A percentile compares a stretch with the other conserved stretches of the same genome.
These are phyloP conservation scores for Fusarium protoensiforme DNA, from an alignment of 2,329 filamentous ascomycete species.

Conservation along the genomic window DNA sequence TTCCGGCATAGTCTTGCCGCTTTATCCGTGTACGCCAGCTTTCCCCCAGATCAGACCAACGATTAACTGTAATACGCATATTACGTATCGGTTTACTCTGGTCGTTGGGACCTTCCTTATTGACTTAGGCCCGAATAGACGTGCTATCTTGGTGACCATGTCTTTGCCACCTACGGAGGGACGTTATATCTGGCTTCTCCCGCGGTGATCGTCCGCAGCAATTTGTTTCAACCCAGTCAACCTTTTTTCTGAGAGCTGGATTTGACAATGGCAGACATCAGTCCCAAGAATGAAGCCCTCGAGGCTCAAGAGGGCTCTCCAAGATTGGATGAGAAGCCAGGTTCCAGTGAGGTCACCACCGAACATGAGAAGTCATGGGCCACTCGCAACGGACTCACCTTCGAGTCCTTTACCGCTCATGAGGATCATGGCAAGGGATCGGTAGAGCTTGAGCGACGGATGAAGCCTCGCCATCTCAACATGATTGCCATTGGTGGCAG, in stretches of 20 bases:
- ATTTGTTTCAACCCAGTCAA: background rate
- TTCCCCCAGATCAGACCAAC: constrained; percentile 6
- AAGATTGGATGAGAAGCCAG: constrained; percentile 33
- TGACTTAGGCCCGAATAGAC: constrained; percentile 16
- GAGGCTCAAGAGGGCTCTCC: constrained; percentile 21
- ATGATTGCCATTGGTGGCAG: constrained; percentile 45
- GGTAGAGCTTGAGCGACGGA: constrained; percentile 38
- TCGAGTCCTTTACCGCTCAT: constrained; percentile 35
- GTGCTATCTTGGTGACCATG: background rate
- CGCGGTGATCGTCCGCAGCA: background rate
- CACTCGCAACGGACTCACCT: constrained; percentile 41
- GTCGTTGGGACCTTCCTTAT: constrained; percentile 26
- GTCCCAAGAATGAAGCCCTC: constrained; percentile 26
- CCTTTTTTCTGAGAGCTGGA: background rate
- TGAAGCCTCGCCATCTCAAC: constrained; percentile 44
- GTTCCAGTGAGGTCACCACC: constrained; percentile 8
- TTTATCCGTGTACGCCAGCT: constrained; percentile 25
- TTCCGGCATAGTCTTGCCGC: constrained; percentile 32
- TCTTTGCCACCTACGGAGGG: constrained; percentile 1
- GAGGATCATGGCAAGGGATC: constrained; percentile 33
- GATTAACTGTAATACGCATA: constrained; percentile 3
- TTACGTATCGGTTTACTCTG: constrained; percentile 24
- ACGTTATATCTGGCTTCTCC: constrained; percentile 14
- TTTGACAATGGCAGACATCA: constrained; percentile 33
- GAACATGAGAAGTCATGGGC: constrained; percentile 35